These are phyloP conservation scores for Pyricularia sp. DNA, from an alignment of 2,329 filamentous ascomycete genomes.

Conservation along the genomic window DNA sequence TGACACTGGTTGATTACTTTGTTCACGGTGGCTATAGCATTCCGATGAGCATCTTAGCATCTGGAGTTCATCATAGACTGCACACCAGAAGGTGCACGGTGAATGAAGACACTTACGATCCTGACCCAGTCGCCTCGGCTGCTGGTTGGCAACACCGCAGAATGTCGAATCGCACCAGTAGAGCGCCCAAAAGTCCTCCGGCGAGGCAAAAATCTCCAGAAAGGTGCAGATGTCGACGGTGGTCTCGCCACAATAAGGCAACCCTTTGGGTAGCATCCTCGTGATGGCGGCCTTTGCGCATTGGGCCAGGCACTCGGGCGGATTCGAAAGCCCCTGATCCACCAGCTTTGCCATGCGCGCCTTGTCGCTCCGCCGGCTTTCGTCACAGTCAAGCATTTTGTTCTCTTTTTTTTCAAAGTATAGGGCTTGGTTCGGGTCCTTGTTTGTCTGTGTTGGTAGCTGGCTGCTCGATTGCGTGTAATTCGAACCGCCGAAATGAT, in stretches of 20 bases:
- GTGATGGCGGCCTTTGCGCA: constrained; percentile 1
- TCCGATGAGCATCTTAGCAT: neutral
- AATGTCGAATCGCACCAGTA: constrained; percentile 42
- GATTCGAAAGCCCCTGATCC: neutral
- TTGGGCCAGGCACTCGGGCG: neutral
- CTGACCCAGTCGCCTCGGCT: constrained; percentile 18
- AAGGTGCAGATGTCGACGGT: constrained; percentile 6
- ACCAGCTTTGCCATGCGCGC: neutral
- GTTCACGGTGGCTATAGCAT: constrained; percentile 36
- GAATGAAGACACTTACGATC: constrained; percentile 31
- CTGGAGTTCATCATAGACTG: neutral
- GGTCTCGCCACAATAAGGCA: neutral
- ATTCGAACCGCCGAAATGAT: too few relatives aligned
- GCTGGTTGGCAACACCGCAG: constrained; percentile 35
- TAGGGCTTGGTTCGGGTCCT: neutral
- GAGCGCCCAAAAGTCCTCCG: constrained; percentile 29
- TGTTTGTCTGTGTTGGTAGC: neutral
- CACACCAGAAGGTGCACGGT: neutral
- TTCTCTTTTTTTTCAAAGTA: neutral
- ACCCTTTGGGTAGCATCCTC: neutral
- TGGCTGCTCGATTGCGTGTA: neutral
- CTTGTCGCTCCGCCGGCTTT: neutral
- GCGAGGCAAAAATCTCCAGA: constrained; percentile 7
- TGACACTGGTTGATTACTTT: constrained; percentile 40
- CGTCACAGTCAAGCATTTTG: neutral